A percentile compares a stretch with the other conserved stretches of the same genome.
These are phyloP conservation scores for Henckelia pumila DNA, from an alignment of 257 asterid genomes.

Conservation along the genomic window DNA sequence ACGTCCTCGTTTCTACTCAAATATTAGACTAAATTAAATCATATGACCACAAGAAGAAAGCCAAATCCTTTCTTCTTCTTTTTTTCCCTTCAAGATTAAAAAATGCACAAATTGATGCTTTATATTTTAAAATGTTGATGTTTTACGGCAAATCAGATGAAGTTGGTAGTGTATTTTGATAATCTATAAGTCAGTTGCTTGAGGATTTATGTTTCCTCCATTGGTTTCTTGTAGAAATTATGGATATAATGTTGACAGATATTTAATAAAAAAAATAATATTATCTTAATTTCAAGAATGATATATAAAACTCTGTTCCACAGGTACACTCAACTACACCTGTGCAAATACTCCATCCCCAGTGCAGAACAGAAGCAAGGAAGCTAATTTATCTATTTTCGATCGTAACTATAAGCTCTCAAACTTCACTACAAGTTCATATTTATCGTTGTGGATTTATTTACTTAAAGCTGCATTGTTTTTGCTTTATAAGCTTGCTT, in stretches of 20 bases:
- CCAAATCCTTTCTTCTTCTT: not conserved
- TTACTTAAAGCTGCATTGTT: not conserved
- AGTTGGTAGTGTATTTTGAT: not conserved
- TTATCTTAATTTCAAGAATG: not conserved
- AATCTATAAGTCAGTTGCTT: not conserved
- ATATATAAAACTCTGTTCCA: not conserved
- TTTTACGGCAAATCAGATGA: not conserved
- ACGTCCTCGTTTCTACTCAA: too few species aligned
- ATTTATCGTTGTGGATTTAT: not conserved
- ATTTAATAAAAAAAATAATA: not conserved
- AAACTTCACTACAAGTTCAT: not conserved
- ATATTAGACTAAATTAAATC: too few species aligned
- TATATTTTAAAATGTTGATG: too few species aligned
- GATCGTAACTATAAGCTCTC: conserved; percentile 43
- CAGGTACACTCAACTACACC: conserved; percentile 33
- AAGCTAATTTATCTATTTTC: conserved; percentile 34
- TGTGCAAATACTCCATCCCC: conserved; percentile 36
- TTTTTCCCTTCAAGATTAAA: not conserved
- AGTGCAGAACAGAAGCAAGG: conserved; percentile 29
- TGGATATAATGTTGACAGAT: not conserved
- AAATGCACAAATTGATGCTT: not conserved
- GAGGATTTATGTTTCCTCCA: not conserved
- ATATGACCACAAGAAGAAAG: not conserved
- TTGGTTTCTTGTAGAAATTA: conserved; percentile 3
- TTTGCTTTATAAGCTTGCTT: conserved; percentile 46